These are phyloP conservation scores for Didymella glomerata DNA, from an alignment of 2,329 filamentous ascomycete genomes.

Conservation along the genomic window DNA sequence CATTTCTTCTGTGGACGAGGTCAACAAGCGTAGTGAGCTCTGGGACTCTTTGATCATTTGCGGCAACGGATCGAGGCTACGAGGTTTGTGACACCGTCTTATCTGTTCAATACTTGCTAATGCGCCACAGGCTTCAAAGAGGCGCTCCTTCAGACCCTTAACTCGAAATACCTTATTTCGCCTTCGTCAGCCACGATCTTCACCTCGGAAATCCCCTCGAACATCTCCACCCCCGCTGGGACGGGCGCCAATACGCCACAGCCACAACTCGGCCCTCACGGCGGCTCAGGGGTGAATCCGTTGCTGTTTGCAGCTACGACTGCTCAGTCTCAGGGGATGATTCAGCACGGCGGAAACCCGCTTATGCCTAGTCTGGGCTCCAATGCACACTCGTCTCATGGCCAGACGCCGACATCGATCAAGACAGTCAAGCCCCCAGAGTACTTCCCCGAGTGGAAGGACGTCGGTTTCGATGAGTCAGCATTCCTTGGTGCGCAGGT, in stretches of 20 bases:
- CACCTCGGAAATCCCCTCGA: constrained; percentile 93
- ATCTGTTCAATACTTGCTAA: constrained; percentile 41
- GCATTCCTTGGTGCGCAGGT: constrained; percentile 89
- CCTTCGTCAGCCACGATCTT: constrained; percentile 95
- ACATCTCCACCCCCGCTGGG: constrained; percentile 87
- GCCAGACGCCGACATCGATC: constrained; percentile 83
- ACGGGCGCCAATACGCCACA: constrained; percentile 93
- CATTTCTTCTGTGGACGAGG: constrained; percentile 82
- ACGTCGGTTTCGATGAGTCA: constrained; percentile 76
- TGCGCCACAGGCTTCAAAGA: constrained; percentile 76
- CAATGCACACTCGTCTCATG: constrained; percentile 68
- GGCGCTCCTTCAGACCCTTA: constrained; percentile 81
- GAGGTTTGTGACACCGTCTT: constrained; percentile 57
- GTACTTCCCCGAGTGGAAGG: constrained; percentile 92
- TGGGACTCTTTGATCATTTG: constrained; percentile 95
- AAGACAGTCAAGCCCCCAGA: constrained; percentile 79
- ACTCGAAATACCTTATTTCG: constrained; percentile 85
- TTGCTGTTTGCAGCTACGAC: constrained; percentile 91
- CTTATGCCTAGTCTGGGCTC: constrained; percentile 51
- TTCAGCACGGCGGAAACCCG: constrained; percentile 49
- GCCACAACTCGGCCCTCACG: constrained; percentile 57
- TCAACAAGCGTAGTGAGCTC: constrained; percentile 81
- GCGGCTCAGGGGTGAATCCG: constrained; percentile 77
- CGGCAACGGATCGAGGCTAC: constrained; percentile 79
- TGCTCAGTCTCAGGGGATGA: constrained; percentile 64